phyloP scores from a whole-genome alignment of 257 asterid genomes.

The Ilex aquifolium region DNA sequence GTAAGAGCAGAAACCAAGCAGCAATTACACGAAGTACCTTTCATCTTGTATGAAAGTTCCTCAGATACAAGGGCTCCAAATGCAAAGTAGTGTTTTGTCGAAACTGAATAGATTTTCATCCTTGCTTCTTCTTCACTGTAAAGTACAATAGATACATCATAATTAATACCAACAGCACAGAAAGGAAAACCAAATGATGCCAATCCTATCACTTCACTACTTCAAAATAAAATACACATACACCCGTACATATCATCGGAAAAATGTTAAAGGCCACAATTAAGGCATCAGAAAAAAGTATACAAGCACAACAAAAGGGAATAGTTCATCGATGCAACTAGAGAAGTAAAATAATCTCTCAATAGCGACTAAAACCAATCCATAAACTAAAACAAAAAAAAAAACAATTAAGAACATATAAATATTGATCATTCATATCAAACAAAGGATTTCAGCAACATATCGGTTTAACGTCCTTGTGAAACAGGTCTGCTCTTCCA shows the following conservation, averaged over 20 bases:
- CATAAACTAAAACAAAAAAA: too few relatives aligned
- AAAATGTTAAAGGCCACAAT: not conserved
- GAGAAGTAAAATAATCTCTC: too few relatives aligned
- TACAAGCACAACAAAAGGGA: too few relatives aligned
- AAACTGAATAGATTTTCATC: conserved; percentile 84
- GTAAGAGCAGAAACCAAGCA: too few relatives aligned
- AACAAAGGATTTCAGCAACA: too few relatives aligned
- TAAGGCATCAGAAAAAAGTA: not conserved
- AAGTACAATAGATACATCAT: not conserved
- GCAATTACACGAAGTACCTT: conserved; percentile 31
- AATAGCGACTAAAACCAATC: too few relatives aligned
- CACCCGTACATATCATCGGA: not conserved
- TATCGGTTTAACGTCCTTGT: too few relatives aligned
- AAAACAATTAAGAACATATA: too few relatives aligned
- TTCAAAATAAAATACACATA: not conserved
- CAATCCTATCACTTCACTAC: not conserved
- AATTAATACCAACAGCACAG: not conserved
- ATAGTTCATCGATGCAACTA: too few relatives aligned
- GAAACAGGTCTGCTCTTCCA: too few relatives aligned
- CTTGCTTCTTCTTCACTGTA: conserved; percentile 91
- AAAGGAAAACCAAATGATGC: not conserved
- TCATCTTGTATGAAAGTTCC: conserved; percentile 74
- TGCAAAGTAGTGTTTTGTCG: conserved; percentile 82
- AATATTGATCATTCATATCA: too few relatives aligned
- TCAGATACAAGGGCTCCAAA: conserved; percentile 97